Conservation (phyloP, 2,329 filamentous ascomycete species). For the Penicillium sumatraense region DNA sequence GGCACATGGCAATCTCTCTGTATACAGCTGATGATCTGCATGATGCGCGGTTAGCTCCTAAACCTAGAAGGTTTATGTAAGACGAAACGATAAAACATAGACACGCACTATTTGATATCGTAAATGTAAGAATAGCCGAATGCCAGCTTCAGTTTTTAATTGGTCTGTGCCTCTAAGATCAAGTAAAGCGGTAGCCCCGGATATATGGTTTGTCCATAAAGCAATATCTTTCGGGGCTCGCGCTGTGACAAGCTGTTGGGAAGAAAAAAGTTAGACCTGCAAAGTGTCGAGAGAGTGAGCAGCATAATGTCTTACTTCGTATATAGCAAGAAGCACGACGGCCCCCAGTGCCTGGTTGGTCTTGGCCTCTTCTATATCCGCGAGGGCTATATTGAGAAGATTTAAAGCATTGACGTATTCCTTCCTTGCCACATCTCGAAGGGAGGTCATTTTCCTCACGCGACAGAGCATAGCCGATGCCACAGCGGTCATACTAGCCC, state of each 20-base stretch:
- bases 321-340: constrained; percentile 64
- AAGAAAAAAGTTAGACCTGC: neutral
- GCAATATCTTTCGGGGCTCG: constrained; percentile 53
- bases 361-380: constrained; percentile 39
- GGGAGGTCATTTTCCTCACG: constrained; percentile 51
- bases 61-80: no score
- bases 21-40: constrained; percentile 42
- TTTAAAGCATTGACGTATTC: constrained; percentile 61
- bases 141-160: constrained; percentile 49
- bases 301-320: constrained; percentile 54
- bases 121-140: constrained; percentile 60
- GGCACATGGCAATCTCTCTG: constrained; percentile 38
- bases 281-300: neutral
- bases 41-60: constrained; percentile 8
- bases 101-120: constrained; percentile 60
- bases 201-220: constrained; percentile 62
- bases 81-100: neutral
- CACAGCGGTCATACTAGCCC: constrained; percentile 60
- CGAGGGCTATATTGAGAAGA: constrained; percentile 41
- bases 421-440: constrained; percentile 55
- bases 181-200: constrained; percentile 64
- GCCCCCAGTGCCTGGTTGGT: constrained; percentile 54
- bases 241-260: constrained; percentile 39
- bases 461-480: constrained; percentile 64
- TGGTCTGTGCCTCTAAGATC: constrained; percentile 47